phyloP scores from a whole-genome alignment of 2,329 filamentous ascomycete species.

The Dothideomycetidae sp. region DNA sequence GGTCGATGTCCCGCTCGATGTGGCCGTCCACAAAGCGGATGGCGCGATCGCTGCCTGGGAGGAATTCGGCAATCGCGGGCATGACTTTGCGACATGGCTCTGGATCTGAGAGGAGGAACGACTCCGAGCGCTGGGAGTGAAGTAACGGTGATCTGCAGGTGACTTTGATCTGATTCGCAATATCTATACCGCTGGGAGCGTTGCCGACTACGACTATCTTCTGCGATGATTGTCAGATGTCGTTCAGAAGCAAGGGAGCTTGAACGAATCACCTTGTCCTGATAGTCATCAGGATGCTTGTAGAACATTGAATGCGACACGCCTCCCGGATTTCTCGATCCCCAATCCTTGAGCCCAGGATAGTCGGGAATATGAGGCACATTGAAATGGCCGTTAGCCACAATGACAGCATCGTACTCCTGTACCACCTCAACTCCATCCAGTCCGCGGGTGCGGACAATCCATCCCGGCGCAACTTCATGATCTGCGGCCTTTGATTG shows the following conservation, averaged over 20 bases:
- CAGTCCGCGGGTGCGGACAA: conserved; percentile 9
- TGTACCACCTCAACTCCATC: conserved; percentile 48
- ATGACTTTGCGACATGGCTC: conserved; percentile 42
- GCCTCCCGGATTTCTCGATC: conserved; percentile 33
- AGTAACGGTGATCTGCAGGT: conserved; percentile 48
- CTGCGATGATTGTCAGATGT: conserved; percentile 26
- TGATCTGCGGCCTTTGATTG: conserved; percentile 48
- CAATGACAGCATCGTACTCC: conserved; percentile 45
- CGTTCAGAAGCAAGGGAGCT: too few species aligned
- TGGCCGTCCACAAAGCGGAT: conserved; percentile 45
- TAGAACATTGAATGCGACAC: conserved; percentile 44
- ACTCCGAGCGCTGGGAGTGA: conserved; percentile 44
- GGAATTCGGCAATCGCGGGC: conserved; percentile 36
- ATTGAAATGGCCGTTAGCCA: conserved; percentile 47
- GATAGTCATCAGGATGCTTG: conserved; percentile 32
- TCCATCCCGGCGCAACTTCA: conserved; percentile 33
- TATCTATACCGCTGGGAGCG: conserved; percentile 51
- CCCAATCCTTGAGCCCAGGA: conserved; percentile 35
- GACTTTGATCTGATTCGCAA: conserved; percentile 42
- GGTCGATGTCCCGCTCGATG: conserved; percentile 39
- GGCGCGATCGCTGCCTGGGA: conserved; percentile 26
- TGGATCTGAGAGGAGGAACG: conserved; percentile 27
- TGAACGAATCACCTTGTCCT: too few species aligned
- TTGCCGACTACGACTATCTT: conserved; percentile 48
- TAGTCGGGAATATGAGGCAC: conserved; percentile 43